Evolutionary conservation across 768 basidiomycete species (phyloP).

Genomic region (Suillus ampliporus): DNA sequence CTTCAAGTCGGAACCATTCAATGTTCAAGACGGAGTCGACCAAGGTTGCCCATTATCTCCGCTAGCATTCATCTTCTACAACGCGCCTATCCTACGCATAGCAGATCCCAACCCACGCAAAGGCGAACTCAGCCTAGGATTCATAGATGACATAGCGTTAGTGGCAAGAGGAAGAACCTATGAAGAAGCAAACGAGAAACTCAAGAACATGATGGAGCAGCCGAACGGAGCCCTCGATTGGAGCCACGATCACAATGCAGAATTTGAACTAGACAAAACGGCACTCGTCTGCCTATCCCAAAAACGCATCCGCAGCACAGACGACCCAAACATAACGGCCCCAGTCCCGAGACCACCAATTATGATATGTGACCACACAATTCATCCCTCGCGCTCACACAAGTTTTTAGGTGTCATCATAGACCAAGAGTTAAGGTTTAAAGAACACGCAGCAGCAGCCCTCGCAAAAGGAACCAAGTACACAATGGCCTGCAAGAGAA

Average conservation of each 20-base stretch:
- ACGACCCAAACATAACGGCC: no score
- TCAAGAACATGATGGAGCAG: conserved; percentile 9
- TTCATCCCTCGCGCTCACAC: conserved; percentile 3
- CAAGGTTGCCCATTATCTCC: conserved; percentile 39
- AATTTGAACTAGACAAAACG: conserved; percentile 15
- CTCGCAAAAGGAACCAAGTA: conserved; percentile 4
- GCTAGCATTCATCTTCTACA: conserved; percentile 36
- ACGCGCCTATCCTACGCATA: conserved; percentile 23
- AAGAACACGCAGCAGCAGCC: conserved; percentile 21
- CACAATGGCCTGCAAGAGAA: background rate
- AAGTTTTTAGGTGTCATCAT: conserved; percentile 39
- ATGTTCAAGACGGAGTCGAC: conserved; percentile 29
- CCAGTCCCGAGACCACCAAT: no score
- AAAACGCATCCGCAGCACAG: no score
- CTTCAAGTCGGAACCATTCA: conserved; percentile 21
- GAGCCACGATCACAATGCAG: background rate
- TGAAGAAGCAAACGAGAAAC: background rate
- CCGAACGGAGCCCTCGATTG: background rate
- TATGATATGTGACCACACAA: no score
- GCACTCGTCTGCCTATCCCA: background rate
- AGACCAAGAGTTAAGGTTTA: conserved; percentile 35
- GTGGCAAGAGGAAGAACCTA: background rate
- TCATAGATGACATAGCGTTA: conserved; percentile 12
- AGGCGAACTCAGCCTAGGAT: conserved; percentile 2
- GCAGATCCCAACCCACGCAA: background rate